Evolutionary conservation across 2,329 filamentous ascomycete genomes (phyloP).

Genomic region (Hymenoscyphus fraxineus): DNA sequence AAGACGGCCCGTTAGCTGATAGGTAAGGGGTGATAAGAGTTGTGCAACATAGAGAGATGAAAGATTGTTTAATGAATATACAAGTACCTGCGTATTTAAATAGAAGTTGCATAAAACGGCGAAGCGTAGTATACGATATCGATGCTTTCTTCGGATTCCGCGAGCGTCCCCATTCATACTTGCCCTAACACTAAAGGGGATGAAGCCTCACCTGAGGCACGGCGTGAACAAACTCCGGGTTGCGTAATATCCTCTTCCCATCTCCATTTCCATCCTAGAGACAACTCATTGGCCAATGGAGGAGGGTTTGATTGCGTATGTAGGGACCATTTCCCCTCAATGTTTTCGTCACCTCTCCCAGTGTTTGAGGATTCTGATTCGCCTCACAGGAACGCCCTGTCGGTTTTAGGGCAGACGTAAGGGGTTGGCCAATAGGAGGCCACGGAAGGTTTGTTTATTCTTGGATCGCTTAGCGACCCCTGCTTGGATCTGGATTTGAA

Average conservation of each 20-base stretch:
- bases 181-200: too few species aligned
- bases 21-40: too few species aligned
- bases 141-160: too few species aligned
- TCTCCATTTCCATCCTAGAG: neutral
- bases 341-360: neutral
- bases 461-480: neutral
- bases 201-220: too few species aligned
- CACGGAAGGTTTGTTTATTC: neutral
- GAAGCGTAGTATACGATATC: too few species aligned
- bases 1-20: neutral
- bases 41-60: too few species aligned
- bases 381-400: neutral
- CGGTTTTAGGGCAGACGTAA: neutral
- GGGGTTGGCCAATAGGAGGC: neutral
- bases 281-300: neutral
- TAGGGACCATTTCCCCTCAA: neutral
- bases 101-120: too few species aligned
- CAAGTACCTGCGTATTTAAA: too few species aligned
- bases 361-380: neutral
- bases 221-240: too few species aligned
- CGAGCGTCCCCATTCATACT: too few species aligned
- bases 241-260: too few species aligned
- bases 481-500: neutral
- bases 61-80: too few species aligned
- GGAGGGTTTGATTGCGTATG: conserved; percentile 1